These are phyloP conservation scores for Trichoderma sp. DNA, from an alignment of 2,329 filamentous ascomycete species.

Conservation along the genomic window DNA sequence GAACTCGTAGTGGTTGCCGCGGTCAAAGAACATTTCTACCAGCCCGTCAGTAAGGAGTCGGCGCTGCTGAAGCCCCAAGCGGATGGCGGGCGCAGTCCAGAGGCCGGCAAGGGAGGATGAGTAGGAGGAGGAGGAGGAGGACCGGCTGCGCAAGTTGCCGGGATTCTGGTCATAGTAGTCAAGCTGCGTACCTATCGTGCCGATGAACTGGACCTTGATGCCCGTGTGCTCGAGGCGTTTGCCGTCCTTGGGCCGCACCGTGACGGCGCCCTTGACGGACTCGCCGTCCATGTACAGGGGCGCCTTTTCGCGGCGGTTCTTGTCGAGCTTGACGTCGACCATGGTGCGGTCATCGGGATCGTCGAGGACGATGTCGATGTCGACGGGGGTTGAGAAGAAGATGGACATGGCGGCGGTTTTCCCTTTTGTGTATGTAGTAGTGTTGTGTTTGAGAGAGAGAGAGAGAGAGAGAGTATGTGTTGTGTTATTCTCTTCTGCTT, in stretches of 20 bases:
- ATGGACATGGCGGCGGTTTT: slow-evolving; percentile 73
- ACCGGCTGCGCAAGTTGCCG: not conserved
- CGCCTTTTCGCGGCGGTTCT: slow-evolving; percentile 94
- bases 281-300: slow-evolving; percentile 97
- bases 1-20: slow-evolving; percentile 99
- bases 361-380: slow-evolving; percentile 97
- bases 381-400: slow-evolving; percentile 96
- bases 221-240: slow-evolving; percentile 97
- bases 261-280: slow-evolving; percentile 94
- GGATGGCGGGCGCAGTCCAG: slow-evolving; percentile 19
- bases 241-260: slow-evolving; percentile 93
- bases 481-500: not conserved
- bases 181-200: slow-evolving; percentile 73
- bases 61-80: slow-evolving; percentile 16
- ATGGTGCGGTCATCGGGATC: slow-evolving; percentile 91
- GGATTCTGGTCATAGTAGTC: slow-evolving; percentile 9
- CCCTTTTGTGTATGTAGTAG: not conserved
- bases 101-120: slow-evolving; percentile 6
- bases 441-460: not conserved
- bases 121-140: not conserved
- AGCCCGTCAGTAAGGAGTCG: slow-evolving; percentile 20
- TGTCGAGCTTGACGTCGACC: slow-evolving; percentile 97
- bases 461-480: slow-evolving; percentile 6
- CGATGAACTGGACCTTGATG: slow-evolving; percentile 99
- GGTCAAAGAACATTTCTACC: slow-evolving; percentile 98